phyloP scores from a whole-genome alignment of 164 flowering plant species.

The Stephania yunnanensis region DNA sequence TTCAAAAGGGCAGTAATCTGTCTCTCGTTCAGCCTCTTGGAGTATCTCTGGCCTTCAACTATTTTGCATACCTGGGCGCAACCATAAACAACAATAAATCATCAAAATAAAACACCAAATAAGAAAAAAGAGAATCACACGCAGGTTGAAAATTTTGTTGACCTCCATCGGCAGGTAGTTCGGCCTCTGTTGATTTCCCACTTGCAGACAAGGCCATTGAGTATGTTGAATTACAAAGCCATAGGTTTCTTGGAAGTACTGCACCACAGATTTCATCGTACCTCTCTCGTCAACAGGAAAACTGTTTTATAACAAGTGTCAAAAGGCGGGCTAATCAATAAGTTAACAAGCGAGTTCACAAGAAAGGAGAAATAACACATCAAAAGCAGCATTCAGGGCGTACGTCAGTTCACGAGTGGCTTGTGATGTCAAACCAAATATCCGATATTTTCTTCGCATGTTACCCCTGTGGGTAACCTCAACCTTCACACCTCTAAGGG shows the following conservation, averaged over 20 bases:
- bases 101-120: constrained; percentile 5
- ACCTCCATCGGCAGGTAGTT: constrained; percentile 99
- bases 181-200: constrained; percentile 82
- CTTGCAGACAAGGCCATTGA: constrained; percentile 96
- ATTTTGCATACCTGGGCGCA: constrained; percentile 70
- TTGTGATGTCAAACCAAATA: constrained; percentile 72
- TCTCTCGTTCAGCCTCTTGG: constrained; percentile 64
- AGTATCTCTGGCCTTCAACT: constrained; percentile 83
- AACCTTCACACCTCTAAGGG: constrained; percentile 73
- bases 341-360: background rate
- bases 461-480: constrained; percentile 80
- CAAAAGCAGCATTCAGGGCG: constrained; percentile 13
- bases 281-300: constrained; percentile 83
- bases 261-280: constrained; percentile 79
- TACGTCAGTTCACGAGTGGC: constrained; percentile 79
- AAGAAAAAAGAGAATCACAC: background rate
- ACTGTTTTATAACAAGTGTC: constrained; percentile 21
- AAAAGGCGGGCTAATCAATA: background rate
- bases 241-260: constrained; percentile 84
- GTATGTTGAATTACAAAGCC: constrained; percentile 75
- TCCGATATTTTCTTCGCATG: constrained; percentile 76
- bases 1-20: constrained; percentile 69
- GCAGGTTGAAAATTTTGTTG: background rate
- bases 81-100: background rate
- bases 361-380: background rate